A percentile compares a stretch with the other conserved stretches of the same genome.
phyloP scores from a whole-genome alignment of 2,329 filamentous ascomycete species.

The Sporothrix euskadiensis region DNA sequence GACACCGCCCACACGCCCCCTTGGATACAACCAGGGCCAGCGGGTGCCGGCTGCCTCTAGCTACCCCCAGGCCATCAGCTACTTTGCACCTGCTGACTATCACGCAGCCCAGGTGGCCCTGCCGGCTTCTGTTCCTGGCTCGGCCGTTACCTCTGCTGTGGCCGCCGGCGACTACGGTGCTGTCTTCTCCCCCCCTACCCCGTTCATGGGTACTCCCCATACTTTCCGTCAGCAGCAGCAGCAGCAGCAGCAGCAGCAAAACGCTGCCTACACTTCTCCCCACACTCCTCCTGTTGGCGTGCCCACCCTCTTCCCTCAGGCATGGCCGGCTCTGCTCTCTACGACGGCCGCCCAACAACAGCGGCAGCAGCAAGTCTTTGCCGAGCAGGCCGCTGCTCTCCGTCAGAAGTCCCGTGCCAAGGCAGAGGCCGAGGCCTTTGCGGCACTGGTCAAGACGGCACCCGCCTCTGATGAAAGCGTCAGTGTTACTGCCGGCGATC shows the following conservation, averaged over 20 bases:
- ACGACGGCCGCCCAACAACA: neutral
- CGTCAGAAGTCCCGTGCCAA: conserved; percentile 7
- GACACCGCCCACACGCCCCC: neutral
- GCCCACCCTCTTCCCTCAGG: neutral
- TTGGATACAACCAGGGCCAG: neutral
- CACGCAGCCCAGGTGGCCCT: conserved; percentile 3
- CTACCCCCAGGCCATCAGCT: conserved; percentile 20
- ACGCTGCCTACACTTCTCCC: neutral
- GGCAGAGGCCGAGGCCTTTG: neutral
- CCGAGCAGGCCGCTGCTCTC: neutral
- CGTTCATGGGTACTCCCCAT: neutral
- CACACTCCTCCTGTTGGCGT: neutral
- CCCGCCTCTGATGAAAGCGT: neutral
- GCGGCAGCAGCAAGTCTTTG: neutral
- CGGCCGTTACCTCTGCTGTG: neutral
- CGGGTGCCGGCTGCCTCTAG: neutral
- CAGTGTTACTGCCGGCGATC: neutral
- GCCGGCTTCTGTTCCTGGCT: neutral
- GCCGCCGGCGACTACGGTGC: conserved; percentile 11
- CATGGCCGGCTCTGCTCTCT: neutral
- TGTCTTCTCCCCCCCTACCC: neutral
- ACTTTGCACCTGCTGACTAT: neutral
- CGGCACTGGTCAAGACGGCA: neutral
- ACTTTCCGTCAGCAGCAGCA: neutral
- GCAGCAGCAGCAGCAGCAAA: conserved; percentile 10